Base-by-base conservation (phyloP, 2,329 filamentous ascomycete species). In the Macroventuria anomochaeta region DNA sequence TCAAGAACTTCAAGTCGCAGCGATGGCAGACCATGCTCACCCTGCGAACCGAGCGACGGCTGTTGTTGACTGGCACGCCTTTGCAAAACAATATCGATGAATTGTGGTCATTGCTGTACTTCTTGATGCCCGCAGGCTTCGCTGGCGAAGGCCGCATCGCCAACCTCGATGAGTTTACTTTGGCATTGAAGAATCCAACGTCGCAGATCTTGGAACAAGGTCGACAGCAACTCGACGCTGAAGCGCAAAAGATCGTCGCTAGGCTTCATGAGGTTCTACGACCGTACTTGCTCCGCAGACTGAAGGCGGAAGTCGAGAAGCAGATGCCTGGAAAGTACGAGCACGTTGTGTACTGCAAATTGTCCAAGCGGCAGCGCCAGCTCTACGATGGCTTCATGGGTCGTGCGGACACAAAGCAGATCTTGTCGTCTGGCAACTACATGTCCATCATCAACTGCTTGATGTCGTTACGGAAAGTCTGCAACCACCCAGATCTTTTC, bases 271-370 rank as follows among this genome's bases (percentile, higher is more conserved):
- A 96, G 62, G 91, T 97, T 18, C 81, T 99, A 8, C 87, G 96
- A 2, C 95, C 95, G 0, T 97, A 97, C 69, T 83, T 99, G 10
- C 82, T 99, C 6, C 88, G 95, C 44, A 87, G 95, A 50, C 79
- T 99, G 52, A 99, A 99, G 76, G 90, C 91, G 37, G 95, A 99
- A 69, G 95, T 99, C 5, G 96, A 99, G 77, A 97, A 97, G 77
- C 95, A 99, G 72, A 96, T 99, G 90, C 95, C 96, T 0, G 93
- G 86, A 57, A 99, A 99, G 74, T 96, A 96, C 69, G 96, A 99
- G 74, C 93, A 97, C 69, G 92, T 99, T 17, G 90, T 97, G 60
- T 93, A 96, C 68, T 99, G 95, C 74, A 89, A 93, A 37, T 81
- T 99, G 4, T 97, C 93, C 6, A 97, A 97, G 73, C 88, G 95